These are phyloP conservation scores for Solanum paucissectum DNA, from an alignment of 257 asterid species.

Conservation along the genomic window DNA sequence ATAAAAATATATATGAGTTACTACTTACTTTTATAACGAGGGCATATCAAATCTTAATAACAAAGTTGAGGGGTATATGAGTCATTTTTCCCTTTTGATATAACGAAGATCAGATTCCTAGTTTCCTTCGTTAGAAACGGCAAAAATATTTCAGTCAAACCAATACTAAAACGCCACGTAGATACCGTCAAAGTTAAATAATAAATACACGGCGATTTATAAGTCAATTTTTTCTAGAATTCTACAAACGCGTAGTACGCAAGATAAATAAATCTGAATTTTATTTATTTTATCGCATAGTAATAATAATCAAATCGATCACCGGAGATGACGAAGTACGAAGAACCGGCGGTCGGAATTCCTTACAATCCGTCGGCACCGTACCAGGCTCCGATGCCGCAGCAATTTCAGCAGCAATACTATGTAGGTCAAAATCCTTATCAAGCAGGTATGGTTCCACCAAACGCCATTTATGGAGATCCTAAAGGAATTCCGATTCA, in stretches of 20 bases:
- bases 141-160: background rate
- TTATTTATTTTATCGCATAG: background rate
- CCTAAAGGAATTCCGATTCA: constrained; percentile 87
- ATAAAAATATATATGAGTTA: too few relatives aligned
- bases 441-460: constrained; percentile 67
- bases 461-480: constrained; percentile 72
- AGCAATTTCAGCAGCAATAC: constrained; percentile 32
- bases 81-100: too few relatives aligned
- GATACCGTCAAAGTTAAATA: background rate
- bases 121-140: too few relatives aligned
- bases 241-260: background rate
- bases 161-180: background rate
- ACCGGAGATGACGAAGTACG: constrained; percentile 20
- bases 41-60: too few relatives aligned
- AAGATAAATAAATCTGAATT: background rate
- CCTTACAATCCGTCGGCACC: constrained; percentile 39
- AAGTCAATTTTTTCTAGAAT: background rate
- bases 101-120: too few relatives aligned
- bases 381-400: constrained; percentile 38
- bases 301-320: background rate
- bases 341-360: constrained; percentile 80
- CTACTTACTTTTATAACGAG: too few relatives aligned
- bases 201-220: background rate
- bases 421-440: constrained; percentile 47
- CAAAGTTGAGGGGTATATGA: too few relatives aligned